phyloP scores from a whole-genome alignment of 345 rosid genomes.

The Citrus glauca region DNA sequence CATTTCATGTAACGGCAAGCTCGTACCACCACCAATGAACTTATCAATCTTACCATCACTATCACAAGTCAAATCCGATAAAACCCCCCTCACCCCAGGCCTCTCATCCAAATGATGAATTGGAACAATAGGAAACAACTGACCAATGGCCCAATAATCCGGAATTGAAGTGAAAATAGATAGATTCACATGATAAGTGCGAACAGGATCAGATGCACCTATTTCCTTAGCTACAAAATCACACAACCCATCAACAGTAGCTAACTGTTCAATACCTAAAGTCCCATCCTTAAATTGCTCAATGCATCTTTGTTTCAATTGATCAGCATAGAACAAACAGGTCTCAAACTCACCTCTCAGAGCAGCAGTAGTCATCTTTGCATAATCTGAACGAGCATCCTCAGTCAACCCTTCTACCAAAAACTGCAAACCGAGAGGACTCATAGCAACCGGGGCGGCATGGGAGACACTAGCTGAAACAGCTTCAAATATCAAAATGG shows the following conservation, averaged over 20 bases:
- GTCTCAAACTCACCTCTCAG: conserved; percentile 61
- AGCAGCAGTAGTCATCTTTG: conserved; percentile 48
- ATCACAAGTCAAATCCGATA: conserved; percentile 90
- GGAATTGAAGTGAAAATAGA: conserved; percentile 95
- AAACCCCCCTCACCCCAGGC: conserved; percentile 65
- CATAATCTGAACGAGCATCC: conserved; percentile 61
- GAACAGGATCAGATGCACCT: conserved; percentile 49
- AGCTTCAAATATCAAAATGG: conserved; percentile 78
- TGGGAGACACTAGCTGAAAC: conserved; percentile 33
- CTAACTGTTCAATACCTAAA: conserved; percentile 72
- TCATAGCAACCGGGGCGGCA: conserved; percentile 21
- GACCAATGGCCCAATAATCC: conserved; percentile 95
- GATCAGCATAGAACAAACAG: conserved; percentile 67
- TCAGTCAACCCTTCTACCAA: conserved; percentile 52
- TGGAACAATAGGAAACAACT: conserved; percentile 86
- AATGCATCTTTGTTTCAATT: conserved; percentile 75
- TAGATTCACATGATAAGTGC: conserved; percentile 75
- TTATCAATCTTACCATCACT: conserved; percentile 89
- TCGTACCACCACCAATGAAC: conserved; percentile 86
- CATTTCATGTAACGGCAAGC: conserved; percentile 87
- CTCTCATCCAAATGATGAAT: conserved; percentile 74
- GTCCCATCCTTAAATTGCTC: conserved; percentile 81
- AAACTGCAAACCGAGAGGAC: conserved; percentile 42
- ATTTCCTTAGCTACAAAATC: conserved; percentile 57
- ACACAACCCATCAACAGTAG: conserved; percentile 81